Conservation (phyloP, 2,329 filamentous ascomycete genomes). For the Aspergillus phoenicis region DNA sequence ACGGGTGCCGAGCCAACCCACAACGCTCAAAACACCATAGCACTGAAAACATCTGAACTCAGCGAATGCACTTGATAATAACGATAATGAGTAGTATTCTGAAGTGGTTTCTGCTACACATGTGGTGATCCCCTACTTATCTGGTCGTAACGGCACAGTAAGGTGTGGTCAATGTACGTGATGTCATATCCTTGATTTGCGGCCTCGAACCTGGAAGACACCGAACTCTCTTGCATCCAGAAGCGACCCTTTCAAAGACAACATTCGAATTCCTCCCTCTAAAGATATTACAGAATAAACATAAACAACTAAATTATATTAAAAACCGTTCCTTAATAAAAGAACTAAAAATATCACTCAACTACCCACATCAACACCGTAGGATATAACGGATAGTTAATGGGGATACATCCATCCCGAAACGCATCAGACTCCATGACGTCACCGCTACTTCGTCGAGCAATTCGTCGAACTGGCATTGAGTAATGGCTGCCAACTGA, state of each 20-base stretch:
- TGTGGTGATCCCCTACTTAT: not conserved
- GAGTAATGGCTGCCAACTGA: not conserved
- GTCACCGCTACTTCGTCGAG: slow-evolving; percentile 6
- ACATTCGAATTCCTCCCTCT: too few species aligned
- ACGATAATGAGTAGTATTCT: not conserved
- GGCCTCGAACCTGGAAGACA: slow-evolving; percentile 7
- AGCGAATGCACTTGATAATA: not conserved
- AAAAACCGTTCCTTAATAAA: too few species aligned
- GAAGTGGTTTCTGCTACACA: too few species aligned
- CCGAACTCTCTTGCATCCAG: not conserved
- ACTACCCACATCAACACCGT: not conserved
- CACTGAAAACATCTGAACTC: too few species aligned
- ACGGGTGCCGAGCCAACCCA: not conserved
- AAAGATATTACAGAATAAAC: too few species aligned
- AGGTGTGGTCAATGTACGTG: not conserved
- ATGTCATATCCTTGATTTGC: slow-evolving; percentile 8
- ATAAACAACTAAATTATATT: not conserved
- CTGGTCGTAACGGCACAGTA: not conserved
- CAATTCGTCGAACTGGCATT: not conserved
- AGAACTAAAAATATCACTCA: not conserved
- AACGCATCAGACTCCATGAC: slow-evolving; percentile 15
- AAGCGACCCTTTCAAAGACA: too few species aligned
- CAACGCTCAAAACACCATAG: not conserved
- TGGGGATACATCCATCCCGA: not conserved
- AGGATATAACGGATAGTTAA: not conserved